phyloP scores from a whole-genome alignment of 2,329 filamentous ascomycete species.

The Aspergillus bombycis region DNA sequence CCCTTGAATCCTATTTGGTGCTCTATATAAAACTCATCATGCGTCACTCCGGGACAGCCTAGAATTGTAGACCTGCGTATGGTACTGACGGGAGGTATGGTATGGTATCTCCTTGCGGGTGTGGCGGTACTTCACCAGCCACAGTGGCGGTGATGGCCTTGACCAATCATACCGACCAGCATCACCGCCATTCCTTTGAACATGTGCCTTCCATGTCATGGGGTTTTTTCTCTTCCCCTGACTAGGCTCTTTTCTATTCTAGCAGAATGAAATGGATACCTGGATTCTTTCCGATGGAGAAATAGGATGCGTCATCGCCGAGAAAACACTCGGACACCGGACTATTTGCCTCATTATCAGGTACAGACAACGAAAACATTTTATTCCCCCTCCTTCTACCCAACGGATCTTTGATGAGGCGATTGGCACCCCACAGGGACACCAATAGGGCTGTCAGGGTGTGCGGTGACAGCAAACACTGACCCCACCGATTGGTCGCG shows the following conservation, averaged over 20 bases:
- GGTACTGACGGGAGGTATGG: neutral
- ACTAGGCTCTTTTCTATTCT: neutral
- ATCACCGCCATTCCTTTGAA: conserved; percentile 36
- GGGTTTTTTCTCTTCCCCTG: neutral
- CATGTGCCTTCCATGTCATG: neutral
- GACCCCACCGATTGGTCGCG: conserved; percentile 26
- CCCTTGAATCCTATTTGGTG: neutral
- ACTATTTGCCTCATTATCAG: conserved; percentile 5
- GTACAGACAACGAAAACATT: neutral
- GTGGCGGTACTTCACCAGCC: conserved; percentile 24
- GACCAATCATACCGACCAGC: conserved; percentile 28
- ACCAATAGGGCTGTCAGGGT: neutral
- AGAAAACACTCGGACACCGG: neutral
- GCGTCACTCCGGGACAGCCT: neutral
- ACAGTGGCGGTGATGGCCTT: conserved; percentile 33
- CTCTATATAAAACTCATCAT: neutral
- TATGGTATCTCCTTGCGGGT: neutral
- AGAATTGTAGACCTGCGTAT: neutral
- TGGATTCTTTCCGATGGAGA: neutral
- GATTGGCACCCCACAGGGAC: neutral
- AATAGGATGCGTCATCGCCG: neutral
- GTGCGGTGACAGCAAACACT: conserved; percentile 10
- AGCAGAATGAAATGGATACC: neutral
- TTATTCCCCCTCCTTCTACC: neutral
- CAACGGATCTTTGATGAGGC: conserved; percentile 1